These are phyloP conservation scores for Penicillium aurantiogriseum DNA, from an alignment of 2,329 filamentous ascomycete genomes.

Conservation along the genomic window DNA sequence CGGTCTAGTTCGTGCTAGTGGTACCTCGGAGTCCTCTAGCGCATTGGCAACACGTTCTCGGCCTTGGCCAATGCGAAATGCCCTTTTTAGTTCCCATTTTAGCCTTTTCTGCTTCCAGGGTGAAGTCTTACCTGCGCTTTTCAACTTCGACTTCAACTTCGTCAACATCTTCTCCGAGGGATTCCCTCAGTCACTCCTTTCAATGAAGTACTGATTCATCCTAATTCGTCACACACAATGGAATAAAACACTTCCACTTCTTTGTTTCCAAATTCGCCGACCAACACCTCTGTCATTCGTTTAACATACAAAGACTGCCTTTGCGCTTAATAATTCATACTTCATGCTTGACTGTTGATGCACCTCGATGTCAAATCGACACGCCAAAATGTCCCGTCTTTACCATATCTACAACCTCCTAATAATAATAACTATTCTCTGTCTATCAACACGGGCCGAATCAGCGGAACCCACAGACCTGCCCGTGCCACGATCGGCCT, in stretches of 20 bases:
- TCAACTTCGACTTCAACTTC: not conserved
- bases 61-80: constrained; percentile 13
- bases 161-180: not conserved
- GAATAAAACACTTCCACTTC: constrained; percentile 1
- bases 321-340: not conserved
- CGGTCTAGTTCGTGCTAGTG: constrained; percentile 27
- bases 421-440: constrained; percentile 26
- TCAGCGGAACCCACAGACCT: constrained; percentile 1
- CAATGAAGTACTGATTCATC: not conserved
- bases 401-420: constrained; percentile 16
- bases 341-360: not conserved
- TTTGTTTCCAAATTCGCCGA: not conserved
- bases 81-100: not conserved
- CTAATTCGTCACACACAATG: not conserved
- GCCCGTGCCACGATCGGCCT: constrained; percentile 12
- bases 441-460: constrained; percentile 15
- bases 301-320: constrained; percentile 2
- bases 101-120: not conserved
- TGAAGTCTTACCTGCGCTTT: not conserved
- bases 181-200: not conserved
- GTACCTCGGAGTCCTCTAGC: not conserved
- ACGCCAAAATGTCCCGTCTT: constrained; percentile 8
- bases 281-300: not conserved
- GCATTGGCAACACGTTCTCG: constrained; percentile 6
- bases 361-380: not conserved